phyloP scores from a whole-genome alignment of 371 early-diverging fungal species.

The Mortierella sp. region DNA sequence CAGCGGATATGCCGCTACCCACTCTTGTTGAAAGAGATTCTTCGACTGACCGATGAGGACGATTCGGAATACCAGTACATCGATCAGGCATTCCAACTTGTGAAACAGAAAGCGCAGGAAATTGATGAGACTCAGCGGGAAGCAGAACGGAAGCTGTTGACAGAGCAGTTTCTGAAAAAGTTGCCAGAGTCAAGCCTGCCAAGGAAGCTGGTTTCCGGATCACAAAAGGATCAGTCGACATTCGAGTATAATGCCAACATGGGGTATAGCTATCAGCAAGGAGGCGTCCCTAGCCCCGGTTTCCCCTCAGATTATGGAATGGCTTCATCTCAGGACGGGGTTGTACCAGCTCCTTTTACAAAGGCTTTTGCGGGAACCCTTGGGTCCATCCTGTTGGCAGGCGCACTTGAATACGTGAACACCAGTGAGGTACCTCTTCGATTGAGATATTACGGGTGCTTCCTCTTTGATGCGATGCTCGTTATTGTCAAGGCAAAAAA shows the following conservation, averaged over 20 bases:
- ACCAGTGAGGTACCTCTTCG: slow-evolving; percentile 38
- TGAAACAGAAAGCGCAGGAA: slow-evolving; percentile 30
- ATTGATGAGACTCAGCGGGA: slow-evolving; percentile 41
- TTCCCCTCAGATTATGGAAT: slow-evolving; percentile 8
- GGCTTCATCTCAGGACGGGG: slow-evolving; percentile 10
- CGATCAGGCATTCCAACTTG: slow-evolving; percentile 11
- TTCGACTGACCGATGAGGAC: slow-evolving; percentile 26
- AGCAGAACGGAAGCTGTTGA: slow-evolving; percentile 33
- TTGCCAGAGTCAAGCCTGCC: slow-evolving; percentile 34
- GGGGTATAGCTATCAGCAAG: background rate
- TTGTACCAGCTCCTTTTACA: slow-evolving; percentile 16
- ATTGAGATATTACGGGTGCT: slow-evolving; percentile 59
- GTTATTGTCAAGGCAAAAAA: slow-evolving; percentile 67
- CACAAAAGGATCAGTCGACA: background rate
- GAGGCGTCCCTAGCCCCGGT: background rate
- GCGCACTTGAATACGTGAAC: slow-evolving; percentile 37
- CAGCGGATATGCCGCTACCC: slow-evolving; percentile 98
- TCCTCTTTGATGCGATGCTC: slow-evolving; percentile 63
- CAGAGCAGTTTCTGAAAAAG: slow-evolving; percentile 39
- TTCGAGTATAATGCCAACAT: background rate
- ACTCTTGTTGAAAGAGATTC: slow-evolving; percentile 71
- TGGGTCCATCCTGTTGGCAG: slow-evolving; percentile 41
- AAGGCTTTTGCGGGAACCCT: slow-evolving; percentile 24
- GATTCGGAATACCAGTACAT: slow-evolving; percentile 35
- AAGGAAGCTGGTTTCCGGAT: slow-evolving; percentile 6